These are phyloP conservation scores for Takakia lepidozioides DNA, from an alignment of 225 moss, liverwort and hornwort species.

Conservation along the genomic window DNA sequence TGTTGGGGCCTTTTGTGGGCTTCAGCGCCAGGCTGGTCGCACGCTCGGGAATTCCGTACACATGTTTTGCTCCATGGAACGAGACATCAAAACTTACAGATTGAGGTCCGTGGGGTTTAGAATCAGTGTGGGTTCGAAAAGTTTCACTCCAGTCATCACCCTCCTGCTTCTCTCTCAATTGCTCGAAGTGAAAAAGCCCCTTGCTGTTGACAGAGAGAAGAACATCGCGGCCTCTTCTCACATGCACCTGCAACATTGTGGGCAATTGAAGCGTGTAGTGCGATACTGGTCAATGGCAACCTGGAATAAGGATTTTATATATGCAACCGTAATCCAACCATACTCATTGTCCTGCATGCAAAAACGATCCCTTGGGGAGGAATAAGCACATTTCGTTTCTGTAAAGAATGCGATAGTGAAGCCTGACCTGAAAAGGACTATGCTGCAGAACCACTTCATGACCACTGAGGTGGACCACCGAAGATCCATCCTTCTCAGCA, in stretches of 20 bases:
- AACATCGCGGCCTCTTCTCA: conserved; percentile 56
- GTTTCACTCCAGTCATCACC: conserved; percentile 77
- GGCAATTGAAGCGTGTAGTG: not conserved
- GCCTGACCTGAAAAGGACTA: conserved; percentile 68
- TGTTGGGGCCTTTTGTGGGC: conserved; percentile 71
- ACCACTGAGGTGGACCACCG: conserved; percentile 54
- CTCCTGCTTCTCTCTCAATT: conserved; percentile 58
- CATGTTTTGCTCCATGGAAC: conserved; percentile 72
- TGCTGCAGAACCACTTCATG: conserved; percentile 70
- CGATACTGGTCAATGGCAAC: not conserved
- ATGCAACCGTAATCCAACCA: no score
- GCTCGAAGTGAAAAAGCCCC: conserved; percentile 80
- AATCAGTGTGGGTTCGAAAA: conserved; percentile 66
- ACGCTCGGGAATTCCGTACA: conserved; percentile 93
- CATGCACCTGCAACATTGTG: conserved; percentile 35
- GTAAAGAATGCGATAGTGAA: not conserved
- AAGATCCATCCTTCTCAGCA: conserved; percentile 45
- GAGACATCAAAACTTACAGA: conserved; percentile 84
- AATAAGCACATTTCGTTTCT: no score
- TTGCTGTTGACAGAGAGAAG: conserved; percentile 75
- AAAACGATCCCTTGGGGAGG: no score
- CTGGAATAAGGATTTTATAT: not conserved
- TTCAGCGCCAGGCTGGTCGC: conserved; percentile 74
- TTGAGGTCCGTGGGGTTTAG: conserved; percentile 80
- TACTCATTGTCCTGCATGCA: no score